Evolutionary conservation across 768 basidiomycete genomes (phyloP).

Genomic region (Dictyophora rubrovolvata): DNA sequence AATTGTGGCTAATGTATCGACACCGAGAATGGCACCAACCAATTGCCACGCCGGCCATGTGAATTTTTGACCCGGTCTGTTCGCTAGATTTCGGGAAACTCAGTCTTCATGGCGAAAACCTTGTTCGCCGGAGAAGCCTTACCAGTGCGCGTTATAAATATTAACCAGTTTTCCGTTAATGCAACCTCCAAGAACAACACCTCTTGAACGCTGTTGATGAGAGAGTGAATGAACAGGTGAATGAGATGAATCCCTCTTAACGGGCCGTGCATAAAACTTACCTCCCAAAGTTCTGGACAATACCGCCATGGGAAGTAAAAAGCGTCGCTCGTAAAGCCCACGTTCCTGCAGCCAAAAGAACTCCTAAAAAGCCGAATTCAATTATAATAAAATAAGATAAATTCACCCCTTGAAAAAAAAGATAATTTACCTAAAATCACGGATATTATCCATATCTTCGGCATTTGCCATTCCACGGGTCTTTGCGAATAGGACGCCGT

Average conservation of each 20-base stretch:
- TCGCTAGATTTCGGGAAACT: background rate
- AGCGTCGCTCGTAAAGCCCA: conserved; percentile 37
- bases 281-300: conserved; percentile 35
- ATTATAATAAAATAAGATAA: background rate
- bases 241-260: background rate
- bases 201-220: conserved; percentile 26
- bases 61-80: conserved; percentile 13
- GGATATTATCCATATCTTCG: conserved; percentile 38
- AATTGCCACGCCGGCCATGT: conserved; percentile 33
- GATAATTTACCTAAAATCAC: conserved; percentile 26
- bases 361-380: conserved; percentile 10
- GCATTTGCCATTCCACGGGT: conserved; percentile 41
- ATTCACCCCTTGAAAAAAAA: conserved; percentile 8
- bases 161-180: conserved; percentile 36
- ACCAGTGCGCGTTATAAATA: conserved; percentile 17
- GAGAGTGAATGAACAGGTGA: background rate
- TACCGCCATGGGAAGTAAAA: conserved; percentile 26
- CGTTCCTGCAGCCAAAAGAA: conserved; percentile 32
- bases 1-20: conserved; percentile 32
- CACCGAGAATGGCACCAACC: conserved; percentile 27
- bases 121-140: background rate
- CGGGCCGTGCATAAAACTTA: background rate
- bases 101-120: background rate
- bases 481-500: conserved; percentile 27
- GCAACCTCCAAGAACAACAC: conserved; percentile 39